Evolutionary conservation across 345 rosid genomes (phyloP).

Genomic region (Lagerstroemia speciosa): DNA sequence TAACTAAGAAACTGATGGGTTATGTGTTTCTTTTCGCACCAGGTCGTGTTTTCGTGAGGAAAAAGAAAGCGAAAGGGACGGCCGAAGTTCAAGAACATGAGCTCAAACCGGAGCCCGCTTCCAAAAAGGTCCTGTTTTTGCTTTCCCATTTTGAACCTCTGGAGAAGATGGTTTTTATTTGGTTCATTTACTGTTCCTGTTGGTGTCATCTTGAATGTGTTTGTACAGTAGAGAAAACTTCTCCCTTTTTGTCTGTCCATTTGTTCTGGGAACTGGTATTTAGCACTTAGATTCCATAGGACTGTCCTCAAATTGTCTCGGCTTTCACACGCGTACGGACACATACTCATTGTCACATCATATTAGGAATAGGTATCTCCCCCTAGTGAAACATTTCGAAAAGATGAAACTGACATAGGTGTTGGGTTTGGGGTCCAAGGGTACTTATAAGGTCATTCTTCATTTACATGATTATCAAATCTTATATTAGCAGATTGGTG

Average conservation of each 20-base stretch:
- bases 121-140: conserved; percentile 18
- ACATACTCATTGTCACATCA: neutral
- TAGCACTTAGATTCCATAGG: neutral
- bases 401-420: neutral
- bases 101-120: conserved; percentile 15
- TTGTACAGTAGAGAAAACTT: neutral
- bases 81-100: conserved; percentile 17
- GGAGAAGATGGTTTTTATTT: neutral
- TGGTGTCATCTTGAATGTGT: neutral
- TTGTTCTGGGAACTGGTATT: neutral
- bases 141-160: neutral
- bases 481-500: conserved; percentile 25
- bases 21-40: conserved; percentile 18
- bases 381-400: neutral
- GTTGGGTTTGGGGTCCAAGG: neutral
- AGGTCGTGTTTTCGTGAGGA: conserved; percentile 45
- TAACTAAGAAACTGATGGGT: conserved; percentile 5
- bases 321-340: too few relatives aligned
- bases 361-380: neutral
- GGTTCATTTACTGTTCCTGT: neutral
- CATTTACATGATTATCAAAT: neutral
- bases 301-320: too few relatives aligned
- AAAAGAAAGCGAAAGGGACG: conserved; percentile 35
- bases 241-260: neutral
- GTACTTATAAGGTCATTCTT: neutral